Base-by-base conservation (phyloP, 2,329 filamentous ascomycete genomes). In the Orbilia javanica region DNA sequence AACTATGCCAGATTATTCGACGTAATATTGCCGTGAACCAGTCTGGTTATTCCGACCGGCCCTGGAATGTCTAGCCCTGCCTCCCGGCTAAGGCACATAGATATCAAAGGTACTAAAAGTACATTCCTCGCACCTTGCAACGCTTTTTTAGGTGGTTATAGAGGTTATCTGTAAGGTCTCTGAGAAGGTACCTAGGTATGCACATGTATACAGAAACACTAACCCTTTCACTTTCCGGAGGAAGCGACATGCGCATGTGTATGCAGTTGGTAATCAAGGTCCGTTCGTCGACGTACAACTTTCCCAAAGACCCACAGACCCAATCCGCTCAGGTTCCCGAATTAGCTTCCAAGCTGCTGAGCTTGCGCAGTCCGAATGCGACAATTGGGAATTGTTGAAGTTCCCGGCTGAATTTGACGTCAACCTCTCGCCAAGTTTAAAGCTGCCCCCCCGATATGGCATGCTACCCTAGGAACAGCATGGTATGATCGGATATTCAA, bases 241-340 rank as follows among this genome's bases (percentile, higher is more conserved):
- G 27, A 36, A 34, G 52, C 52, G 52, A 55, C 11, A 55, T 29
- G 42, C 15, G 20, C n/a, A n/a, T n/a, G n/a, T n/a, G n/a, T n/a
- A n/a, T n/a, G n/a, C n/a, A n/a, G n/a, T n/a, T n/a, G n/a, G n/a
- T n/a, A n/a, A n/a, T 34, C 27, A 42, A 25, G 25, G 2, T n/a
- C 20, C 42, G n/a, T 44, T 22, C 34, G 34, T 60, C 31, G 34
- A 60, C 10, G n/a, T 3, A 57, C 22, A 8, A n/a, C 13, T 29
- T 52, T n/a, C 11, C n/a, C 2, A 2, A 31, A 31, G 18, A 3
- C 25, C 4, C 29, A 15, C 15, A n/a, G n/a, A n/a, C 55, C 55
- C 15, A 42, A 60, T 60, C 34, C 20, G 55, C 42, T 29, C 31
- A n/a, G 42, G 27, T 60, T 60, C 34, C 55, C 55, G 55, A 60